Evolutionary conservation across 176 grass and related monocot species (phyloP).

Genomic region (Oryza meridionalis): DNA sequence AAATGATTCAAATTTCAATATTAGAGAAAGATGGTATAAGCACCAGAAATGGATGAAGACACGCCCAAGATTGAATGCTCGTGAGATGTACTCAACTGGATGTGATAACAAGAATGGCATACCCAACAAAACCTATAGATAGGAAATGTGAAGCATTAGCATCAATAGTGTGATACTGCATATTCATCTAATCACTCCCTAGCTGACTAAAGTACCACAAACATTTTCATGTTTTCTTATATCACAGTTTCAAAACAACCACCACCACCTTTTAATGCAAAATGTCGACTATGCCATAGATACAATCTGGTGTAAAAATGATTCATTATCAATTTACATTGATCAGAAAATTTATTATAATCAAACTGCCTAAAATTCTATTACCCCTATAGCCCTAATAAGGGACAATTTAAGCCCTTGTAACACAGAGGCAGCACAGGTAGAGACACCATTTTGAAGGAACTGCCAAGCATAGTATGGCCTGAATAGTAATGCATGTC

Average conservation of each 20-base stretch:
- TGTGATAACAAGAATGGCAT: constrained; percentile 82
- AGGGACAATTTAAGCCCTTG: background rate
- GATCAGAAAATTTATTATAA: background rate
- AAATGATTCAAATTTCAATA: constrained; percentile 16
- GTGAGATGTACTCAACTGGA: constrained; percentile 84
- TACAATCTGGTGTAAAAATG: background rate
- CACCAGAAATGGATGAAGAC: constrained; percentile 99
- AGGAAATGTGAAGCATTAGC: constrained; percentile 17
- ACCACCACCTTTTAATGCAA: background rate
- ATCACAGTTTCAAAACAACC: background rate
- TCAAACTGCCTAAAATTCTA: background rate
- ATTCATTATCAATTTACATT: background rate
- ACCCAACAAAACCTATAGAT: constrained; percentile 77
- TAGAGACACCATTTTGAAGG: background rate
- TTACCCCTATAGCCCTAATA: background rate
- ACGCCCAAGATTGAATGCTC: constrained; percentile 92
- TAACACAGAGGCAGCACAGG: background rate
- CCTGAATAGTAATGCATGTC: constrained; percentile 14
- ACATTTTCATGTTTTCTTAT: background rate
- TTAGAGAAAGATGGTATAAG: constrained; percentile 33
- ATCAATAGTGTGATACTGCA: constrained; percentile 12
- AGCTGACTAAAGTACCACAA: constrained; percentile 5
- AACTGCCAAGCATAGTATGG: background rate
- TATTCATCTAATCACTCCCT: constrained; percentile 20
- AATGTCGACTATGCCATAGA: background rate